Conservation (phyloP, 768 basidiomycete species). For the Termitomyces sp. region DNA sequence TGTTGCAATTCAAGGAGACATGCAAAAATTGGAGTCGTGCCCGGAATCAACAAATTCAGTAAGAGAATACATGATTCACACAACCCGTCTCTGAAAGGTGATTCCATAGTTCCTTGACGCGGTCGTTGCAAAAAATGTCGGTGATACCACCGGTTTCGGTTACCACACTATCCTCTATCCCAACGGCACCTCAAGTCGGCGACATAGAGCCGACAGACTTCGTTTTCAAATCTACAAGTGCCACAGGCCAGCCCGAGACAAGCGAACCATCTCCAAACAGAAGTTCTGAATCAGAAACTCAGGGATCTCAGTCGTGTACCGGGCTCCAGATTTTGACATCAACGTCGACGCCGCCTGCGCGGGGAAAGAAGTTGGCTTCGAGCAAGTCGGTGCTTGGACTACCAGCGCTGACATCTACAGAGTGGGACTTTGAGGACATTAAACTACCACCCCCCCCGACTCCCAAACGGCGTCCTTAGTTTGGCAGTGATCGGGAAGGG, state of each 20-base stretch:
- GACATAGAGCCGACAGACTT: neutral
- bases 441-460: conserved; percentile 32
- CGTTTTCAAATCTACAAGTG: neutral
- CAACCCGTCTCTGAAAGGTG: neutral
- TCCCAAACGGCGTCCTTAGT: neutral
- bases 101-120: conserved; percentile 34
- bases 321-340: neutral
- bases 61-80: conserved; percentile 19
- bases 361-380: neutral
- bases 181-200: neutral
- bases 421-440: conserved; percentile 52
- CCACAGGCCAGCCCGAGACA: neutral
- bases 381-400: conserved; percentile 31
- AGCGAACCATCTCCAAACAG: neutral
- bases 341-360: neutral
- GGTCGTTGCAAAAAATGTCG: conserved; percentile 32
- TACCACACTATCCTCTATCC: neutral
- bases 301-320: neutral
- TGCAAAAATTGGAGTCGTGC: conserved; percentile 72
- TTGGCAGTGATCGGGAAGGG: neutral
- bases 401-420: conserved; percentile 42
- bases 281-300: neutral
- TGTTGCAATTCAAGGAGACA: conserved; percentile 68
- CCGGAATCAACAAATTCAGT: conserved; percentile 76
- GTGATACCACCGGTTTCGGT: neutral